Base-by-base conservation (phyloP, 441 rosid species). In the Populus hybrid region DNA sequence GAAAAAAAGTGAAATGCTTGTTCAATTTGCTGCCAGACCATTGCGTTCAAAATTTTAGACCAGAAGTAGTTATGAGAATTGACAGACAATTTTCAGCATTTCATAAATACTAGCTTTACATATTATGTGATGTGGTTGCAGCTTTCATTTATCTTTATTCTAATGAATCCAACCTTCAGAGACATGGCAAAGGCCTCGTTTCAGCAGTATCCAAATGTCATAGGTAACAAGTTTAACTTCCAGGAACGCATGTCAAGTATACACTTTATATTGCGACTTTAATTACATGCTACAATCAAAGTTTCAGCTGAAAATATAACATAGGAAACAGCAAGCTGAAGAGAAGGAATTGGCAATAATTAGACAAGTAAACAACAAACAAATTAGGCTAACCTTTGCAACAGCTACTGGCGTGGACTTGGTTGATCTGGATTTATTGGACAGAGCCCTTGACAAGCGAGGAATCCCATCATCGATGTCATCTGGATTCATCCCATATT, bases 321-420 rank as follows among this genome's bases (percentile, higher is more conserved):
- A 70, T 46, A 30, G 40, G n/a, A 67, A 75, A 57, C 24, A 12
- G 30, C 19, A 72, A 35, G 35, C 28, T 9, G 6, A 76, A 36
- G 28, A 79, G 69, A 38, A 64, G 30, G 42, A 84, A 5, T 21
- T 24, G 61, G 14, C 1, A 61, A n/a, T 16, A 18, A 7, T 1
- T 9, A 16, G 14, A 53, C 21, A 53, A 53, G 61, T 53, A 18
- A 53, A 53, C 3, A 32, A 65, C 38, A 65, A 21, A 32, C 24
- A 71, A 57, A 19, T 76, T 35, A 11, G 8, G 69, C 80, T 77
- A 78, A 95, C 99, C 95, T 89, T 95, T 38, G 94, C 92, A 67
- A 86, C 97, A 80, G 98, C 89, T 78, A 85, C 93, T 75, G 91
- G 97, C 83, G 88, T 94, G 80, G 98, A 88, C 85, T 86, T 90